Conservation (phyloP, 106 monocot genomes). For the Apostasia ramifera region DNA sequence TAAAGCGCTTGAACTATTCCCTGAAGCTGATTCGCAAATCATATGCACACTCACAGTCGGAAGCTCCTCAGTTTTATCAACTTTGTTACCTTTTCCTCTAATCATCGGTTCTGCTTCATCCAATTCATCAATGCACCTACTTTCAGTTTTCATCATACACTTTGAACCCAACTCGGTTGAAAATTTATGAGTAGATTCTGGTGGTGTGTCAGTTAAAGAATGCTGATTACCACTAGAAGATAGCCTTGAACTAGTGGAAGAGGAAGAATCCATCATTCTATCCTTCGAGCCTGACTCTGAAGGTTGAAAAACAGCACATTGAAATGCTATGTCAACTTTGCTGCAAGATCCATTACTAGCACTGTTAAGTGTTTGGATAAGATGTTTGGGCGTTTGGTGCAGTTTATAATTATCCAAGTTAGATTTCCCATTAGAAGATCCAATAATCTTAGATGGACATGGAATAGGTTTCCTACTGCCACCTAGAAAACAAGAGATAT, state of each 20-base stretch:
- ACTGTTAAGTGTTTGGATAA: not conserved
- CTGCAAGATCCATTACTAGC: not conserved
- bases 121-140: slow-evolving; percentile 31
- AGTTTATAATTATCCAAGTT: slow-evolving; percentile 22
- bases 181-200: slow-evolving; percentile 34
- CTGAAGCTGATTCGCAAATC: slow-evolving; percentile 10
- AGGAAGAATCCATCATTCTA: slow-evolving; percentile 18
- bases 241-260: slow-evolving; percentile 12
- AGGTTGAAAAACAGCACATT: not conserved
- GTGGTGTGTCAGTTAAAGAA: slow-evolving; percentile 40
- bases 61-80: not conserved
- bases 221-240: slow-evolving; percentile 16
- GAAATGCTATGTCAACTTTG: not conserved
- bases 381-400: slow-evolving; percentile 7
- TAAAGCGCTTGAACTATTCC: slow-evolving; percentile 11
- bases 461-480: slow-evolving; percentile 25
- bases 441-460: slow-evolving; percentile 14
- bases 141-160: slow-evolving; percentile 15
- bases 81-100: not conserved
- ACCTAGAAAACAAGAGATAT: slow-evolving; percentile 10
- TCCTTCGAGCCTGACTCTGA: not conserved
- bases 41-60: slow-evolving; percentile 1
- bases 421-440: slow-evolving; percentile 4
- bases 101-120: not conserved
- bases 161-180: slow-evolving; percentile 22